phyloP scores from a whole-genome alignment of 352 stramenopile genomes.

The Pythium coloratum region DNA sequence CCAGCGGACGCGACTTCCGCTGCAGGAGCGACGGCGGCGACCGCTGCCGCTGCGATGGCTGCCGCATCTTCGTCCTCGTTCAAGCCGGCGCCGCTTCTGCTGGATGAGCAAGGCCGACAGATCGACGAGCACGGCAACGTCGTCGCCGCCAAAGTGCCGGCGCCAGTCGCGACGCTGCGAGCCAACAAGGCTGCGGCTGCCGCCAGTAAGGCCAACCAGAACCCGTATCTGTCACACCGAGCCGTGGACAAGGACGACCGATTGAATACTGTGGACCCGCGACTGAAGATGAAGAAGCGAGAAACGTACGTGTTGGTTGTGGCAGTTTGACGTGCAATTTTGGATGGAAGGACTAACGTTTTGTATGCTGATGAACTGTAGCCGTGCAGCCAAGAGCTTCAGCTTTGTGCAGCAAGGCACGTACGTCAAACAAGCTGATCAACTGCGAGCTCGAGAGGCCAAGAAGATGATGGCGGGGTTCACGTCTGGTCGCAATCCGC shows the following conservation, averaged over 20 bases:
- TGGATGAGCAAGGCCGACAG: constrained; percentile 79
- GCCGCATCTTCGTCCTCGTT: constrained; percentile 31
- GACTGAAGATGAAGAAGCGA: constrained; percentile 72
- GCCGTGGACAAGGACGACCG: constrained; percentile 73
- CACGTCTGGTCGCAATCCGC: constrained; percentile 78
- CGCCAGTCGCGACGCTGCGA: constrained; percentile 49
- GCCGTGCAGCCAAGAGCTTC: constrained; percentile 78
- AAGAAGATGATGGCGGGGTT: constrained; percentile 90
- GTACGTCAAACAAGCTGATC: constrained; percentile 84
- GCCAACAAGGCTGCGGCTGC: constrained; percentile 39
- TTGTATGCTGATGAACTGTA: constrained; percentile 29
- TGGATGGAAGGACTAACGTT: not conserved
- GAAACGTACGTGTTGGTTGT: constrained; percentile 62
- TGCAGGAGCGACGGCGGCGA: not conserved
- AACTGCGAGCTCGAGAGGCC: constrained; percentile 76
- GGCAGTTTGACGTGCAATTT: not conserved
- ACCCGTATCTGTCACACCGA: constrained; percentile 81
- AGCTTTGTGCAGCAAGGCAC: constrained; percentile 82
- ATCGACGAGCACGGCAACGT: constrained; percentile 75
- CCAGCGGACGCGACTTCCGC: constrained; percentile 11
- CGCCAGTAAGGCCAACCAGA: constrained; percentile 41
- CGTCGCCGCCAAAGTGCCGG: constrained; percentile 42
- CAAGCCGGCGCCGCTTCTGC: constrained; percentile 73
- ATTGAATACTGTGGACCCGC: constrained; percentile 67
- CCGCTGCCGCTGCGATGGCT: not conserved